Percentiles rank a stretch among this genome's conserved stretches.
These are phyloP conservation scores for Caryopteris hybrid DNA, from an alignment of 305 asterid genomes.

Conservation along the genomic window DNA sequence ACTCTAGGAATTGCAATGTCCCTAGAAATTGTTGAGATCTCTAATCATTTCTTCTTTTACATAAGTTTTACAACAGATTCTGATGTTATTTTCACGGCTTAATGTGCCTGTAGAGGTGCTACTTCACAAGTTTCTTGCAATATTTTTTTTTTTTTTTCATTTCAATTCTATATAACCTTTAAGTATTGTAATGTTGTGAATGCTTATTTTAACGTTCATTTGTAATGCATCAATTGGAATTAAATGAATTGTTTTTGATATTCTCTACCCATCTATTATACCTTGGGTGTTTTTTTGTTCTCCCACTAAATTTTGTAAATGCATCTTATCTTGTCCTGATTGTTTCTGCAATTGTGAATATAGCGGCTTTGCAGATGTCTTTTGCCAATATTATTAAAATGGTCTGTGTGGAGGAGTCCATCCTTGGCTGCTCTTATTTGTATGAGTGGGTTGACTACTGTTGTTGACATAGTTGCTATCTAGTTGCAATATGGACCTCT, in stretches of 20 bases:
- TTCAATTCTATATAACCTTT: background rate
- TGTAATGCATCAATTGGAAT: background rate
- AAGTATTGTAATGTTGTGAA: background rate
- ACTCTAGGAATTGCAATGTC: background rate
- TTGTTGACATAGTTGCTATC: constrained; percentile 16
- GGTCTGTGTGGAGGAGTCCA: constrained; percentile 27
- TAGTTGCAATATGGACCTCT: constrained; percentile 15
- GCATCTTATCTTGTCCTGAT: constrained; percentile 3
- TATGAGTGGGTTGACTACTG: constrained; percentile 18
- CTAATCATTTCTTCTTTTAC: background rate
- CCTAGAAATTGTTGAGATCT: background rate
- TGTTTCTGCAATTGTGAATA: constrained; percentile 17
- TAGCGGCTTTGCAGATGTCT: constrained; percentile 36
- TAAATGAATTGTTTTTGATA: background rate
- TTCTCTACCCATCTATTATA: background rate
- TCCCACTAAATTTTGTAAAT: background rate
- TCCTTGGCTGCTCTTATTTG: constrained; percentile 30
- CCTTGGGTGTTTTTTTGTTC: constrained; percentile 4
- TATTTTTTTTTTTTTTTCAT: background rate
- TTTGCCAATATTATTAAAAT: constrained; percentile 21
- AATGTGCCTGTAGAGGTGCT: background rate
- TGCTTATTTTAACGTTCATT: background rate
- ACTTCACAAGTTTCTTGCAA: background rate
- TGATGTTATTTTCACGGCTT: background rate
- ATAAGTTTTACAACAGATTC: no score